A percentile compares a stretch with the other conserved stretches of the same genome.
Evolutionary conservation across 73 alveolate genomes (phyloP).

Genomic region (Effrenium voratum): DNA sequence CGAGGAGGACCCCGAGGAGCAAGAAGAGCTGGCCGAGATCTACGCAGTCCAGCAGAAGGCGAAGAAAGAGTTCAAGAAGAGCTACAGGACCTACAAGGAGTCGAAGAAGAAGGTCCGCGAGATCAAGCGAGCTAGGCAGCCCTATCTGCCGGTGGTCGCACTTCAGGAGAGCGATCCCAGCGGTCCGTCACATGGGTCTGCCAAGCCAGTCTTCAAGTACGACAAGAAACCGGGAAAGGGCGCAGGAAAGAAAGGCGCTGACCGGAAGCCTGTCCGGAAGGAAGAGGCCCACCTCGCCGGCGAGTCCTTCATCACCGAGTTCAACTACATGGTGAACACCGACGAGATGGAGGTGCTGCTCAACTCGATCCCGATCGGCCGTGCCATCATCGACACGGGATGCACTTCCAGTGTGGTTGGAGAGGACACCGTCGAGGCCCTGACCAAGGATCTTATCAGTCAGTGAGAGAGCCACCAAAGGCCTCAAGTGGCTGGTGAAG

Average conservation of each 20-base stretch:
- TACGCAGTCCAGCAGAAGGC: background rate
- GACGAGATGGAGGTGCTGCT: background rate
- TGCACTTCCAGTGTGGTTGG: conserved; percentile 26
- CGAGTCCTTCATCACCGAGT: background rate
- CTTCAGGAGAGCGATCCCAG: background rate
- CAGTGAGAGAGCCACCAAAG: background rate
- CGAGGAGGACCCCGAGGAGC: background rate
- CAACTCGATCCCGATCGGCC: background rate
- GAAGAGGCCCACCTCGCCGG: background rate
- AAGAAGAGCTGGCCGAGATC: background rate
- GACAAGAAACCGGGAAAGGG: background rate
- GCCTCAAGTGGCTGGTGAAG: background rate
- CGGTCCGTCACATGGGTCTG: background rate
- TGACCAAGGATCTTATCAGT: background rate
- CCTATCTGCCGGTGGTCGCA: background rate
- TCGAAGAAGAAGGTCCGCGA: background rate
- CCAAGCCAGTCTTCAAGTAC: background rate
- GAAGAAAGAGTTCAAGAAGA: background rate
- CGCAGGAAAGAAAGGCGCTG: too few relatives aligned
- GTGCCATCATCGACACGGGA: conserved; percentile 8
- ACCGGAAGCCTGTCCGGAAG: too few relatives aligned
- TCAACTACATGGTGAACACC: conserved; percentile 6
- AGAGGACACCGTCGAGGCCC: background rate
- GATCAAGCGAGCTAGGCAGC: background rate
- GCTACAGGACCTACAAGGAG: background rate